Evolutionary conservation across 495 filamentous ascomycete genomes (phyloP), one percentile per base, ranked within the genome.

Genomic region (Jackrogersella minutella): DNA sequence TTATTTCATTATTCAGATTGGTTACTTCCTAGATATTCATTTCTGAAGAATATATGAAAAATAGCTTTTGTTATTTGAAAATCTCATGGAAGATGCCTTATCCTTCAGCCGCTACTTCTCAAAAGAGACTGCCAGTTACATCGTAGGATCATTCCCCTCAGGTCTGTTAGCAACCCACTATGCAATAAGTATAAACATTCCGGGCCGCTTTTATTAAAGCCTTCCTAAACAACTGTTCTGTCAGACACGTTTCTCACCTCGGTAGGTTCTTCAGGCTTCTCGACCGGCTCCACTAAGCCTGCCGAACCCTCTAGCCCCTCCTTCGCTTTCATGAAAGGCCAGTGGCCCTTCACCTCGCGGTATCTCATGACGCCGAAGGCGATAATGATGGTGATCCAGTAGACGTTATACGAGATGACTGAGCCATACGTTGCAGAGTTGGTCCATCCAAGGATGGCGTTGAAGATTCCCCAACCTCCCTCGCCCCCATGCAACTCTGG

Each of bases 391-490:
- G 76, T 76, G 24, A 96, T 77, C 91, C 85, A 97, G 80, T 96
- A 97, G 3, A 96, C 22, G 70, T 97, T 96, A 78, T 97, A 97
- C 3, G 89, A 86, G 60, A 97, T 87, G 36, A 95, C 90, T 0
- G 87, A 89, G 46, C 87, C 91, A 57, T 94, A 92, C 0, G 92
- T 94, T 0, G 92, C 93, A 0, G 90, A 91, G 76, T 97, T 97
- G 58, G 87, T 86, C 93, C 93, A 97, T 19, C 93, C 93, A 7
- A 92, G 74, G 49, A 88, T 77, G 14, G 91, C 87, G 64, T 94
- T 96, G 81, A 97, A 96, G 71, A 97, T 86, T 41, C 92, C 93
- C 93, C 93, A 97, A 21, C 92, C 92, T n/a, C 92, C 92, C 14
- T 91, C 92, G 30, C 90, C 91, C 5, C 72, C 72, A 52, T 87